Percentiles rank a stretch among this genome's conserved stretches.
Conservation (phyloP, 108 stramenopile species). For the Aurantiochytrium sp. region DNA sequence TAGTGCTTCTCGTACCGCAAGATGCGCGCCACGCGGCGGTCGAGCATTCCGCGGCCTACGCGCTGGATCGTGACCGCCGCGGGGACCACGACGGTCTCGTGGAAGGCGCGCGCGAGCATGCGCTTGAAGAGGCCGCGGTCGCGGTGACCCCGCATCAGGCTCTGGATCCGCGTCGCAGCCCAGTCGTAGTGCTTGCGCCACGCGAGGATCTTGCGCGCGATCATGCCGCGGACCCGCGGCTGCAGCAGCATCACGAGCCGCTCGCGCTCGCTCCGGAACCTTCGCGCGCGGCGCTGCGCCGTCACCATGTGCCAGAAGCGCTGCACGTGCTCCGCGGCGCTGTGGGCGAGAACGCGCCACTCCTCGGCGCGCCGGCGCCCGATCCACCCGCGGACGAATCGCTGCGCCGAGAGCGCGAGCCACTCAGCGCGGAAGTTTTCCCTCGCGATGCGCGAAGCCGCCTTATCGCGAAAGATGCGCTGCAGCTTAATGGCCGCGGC, state of each 20-base stretch:
- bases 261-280: background rate
- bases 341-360: background rate
- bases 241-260: background rate
- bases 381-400: background rate
- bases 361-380: background rate
- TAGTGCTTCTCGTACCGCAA: background rate
- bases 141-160: background rate
- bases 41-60: slow-evolving; percentile 14
- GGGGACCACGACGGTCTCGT: background rate
- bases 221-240: background rate
- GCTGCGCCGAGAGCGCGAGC: background rate
- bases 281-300: background rate
- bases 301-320: background rate
- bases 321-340: background rate
- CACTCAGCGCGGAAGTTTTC: background rate
- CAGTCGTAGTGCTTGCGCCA: background rate
- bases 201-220: background rate
- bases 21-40: background rate
- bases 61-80: background rate
- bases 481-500: background rate
- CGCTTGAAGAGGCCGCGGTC: background rate
- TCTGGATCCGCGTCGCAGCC: background rate
- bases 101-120: background rate
- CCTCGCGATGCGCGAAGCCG: background rate
- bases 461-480: background rate